These are phyloP conservation scores for Clonostachys rosea DNA, from an alignment of 2,329 filamentous ascomycete species.

Conservation along the genomic window DNA sequence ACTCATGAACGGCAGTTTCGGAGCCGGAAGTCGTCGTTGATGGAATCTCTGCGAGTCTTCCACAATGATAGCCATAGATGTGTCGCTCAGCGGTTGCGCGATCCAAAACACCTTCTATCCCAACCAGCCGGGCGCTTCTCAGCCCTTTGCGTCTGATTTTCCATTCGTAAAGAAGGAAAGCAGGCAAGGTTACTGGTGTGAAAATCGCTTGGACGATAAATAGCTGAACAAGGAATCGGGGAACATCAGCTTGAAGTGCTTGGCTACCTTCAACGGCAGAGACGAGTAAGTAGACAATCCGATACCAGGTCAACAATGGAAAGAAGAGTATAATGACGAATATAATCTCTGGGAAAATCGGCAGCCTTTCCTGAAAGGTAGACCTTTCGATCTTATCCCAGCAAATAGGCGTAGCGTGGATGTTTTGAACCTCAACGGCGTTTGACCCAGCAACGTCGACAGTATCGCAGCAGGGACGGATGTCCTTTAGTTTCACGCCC, in stretches of 20 bases:
- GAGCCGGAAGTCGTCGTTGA: not conserved
- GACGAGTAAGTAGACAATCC: not conserved
- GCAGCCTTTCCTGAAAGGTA: not conserved
- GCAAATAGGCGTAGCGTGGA: conserved; percentile 29
- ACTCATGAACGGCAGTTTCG: not conserved
- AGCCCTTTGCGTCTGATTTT: too few species aligned
- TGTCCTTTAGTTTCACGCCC: conserved; percentile 35
- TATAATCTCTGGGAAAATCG: not conserved
- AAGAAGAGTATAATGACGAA: not conserved
- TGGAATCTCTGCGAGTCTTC: not conserved
- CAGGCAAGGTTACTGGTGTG: not conserved
- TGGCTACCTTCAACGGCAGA: not conserved
- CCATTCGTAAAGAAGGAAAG: not conserved
- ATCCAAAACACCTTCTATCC: conserved; percentile 7
- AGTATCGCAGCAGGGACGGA: conserved; percentile 29
- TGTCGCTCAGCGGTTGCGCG: conserved; percentile 5
- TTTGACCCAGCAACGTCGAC: not conserved
- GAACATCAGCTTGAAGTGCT: not conserved
- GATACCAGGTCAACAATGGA: not conserved
- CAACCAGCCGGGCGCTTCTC: conserved; percentile 4
- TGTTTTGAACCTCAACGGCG: conserved; percentile 28
- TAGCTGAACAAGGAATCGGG: not conserved
- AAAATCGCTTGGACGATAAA: not conserved
- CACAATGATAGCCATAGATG: conserved; percentile 6
- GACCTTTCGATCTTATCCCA: conserved; percentile 23